Evolutionary conservation across 164 flowering plant species (phyloP), one percentile per base, ranked within the genome.

Genomic region (Piper longum): DNA sequence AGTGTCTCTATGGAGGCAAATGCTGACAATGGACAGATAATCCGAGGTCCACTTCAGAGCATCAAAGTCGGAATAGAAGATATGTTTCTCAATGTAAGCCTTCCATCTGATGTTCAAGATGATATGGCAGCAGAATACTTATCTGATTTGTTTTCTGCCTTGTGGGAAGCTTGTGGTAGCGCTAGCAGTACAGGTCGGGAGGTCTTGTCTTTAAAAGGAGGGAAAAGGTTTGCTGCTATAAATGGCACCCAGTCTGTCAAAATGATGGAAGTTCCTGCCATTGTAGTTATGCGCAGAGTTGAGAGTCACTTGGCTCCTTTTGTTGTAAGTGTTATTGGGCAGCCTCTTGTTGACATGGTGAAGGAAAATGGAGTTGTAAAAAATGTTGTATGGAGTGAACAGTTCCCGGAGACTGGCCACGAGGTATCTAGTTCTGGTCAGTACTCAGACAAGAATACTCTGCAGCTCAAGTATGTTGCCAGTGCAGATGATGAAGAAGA

Each of bases 171-270:
- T 36, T 93, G 95, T 70, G 80, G 79, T 63, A 61, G 74, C 57
- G 73, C 95, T 54, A 75, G 86, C 64, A 87, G 73, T 75, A 82
- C 80, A 16, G 97, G 95, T 11, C 75, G 87, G 62, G 97, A 93
- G 76, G 77, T 80, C 9, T 93, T 88, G 71, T 77, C 79, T 39
- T 48, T 90, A 51, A 87, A 75, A 70, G 99, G 95, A 65, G 87
- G 95, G 60, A 88, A 84, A 76, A 85, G 89, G 60, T 76, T 70
- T 67, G 86, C 89, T 62, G 89, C 92, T n/a, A 83, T 93, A 54
- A 79, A 62, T 61, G 99, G 99, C 54, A 93, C 97, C 7, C 82
- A 75, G 56, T 88, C 97, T 9, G 97, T 93, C 26, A 93, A 90
- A 78, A 79, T 90, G 41, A 79, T 93, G 60, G 91, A 90, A 74